Conservation (phyloP, 2,329 filamentous ascomycete species). For the Laburnicola sp. region DNA sequence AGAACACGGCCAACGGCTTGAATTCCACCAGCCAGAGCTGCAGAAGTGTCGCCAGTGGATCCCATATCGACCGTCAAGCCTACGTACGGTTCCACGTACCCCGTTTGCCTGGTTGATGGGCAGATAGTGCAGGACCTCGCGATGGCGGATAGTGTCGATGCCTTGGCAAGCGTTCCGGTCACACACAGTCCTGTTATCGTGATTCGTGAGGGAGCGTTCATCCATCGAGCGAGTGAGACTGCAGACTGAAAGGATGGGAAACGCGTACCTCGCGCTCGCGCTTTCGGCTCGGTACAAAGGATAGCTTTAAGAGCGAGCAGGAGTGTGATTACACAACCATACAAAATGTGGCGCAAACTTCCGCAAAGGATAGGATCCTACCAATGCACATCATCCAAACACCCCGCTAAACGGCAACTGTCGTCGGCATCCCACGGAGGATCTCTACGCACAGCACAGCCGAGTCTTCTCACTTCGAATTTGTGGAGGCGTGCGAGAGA, state of each 20-base stretch:
- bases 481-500: neutral
- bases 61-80: no score
- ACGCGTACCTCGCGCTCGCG: neutral
- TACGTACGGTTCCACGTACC: neutral
- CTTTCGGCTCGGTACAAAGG: neutral
- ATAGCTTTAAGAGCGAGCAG: neutral
- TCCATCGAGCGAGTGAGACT: neutral
- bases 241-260: neutral
- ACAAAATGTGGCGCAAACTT: neutral
- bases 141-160: neutral
- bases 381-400: neutral
- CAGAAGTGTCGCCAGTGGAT: neutral
- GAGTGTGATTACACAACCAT: neutral
- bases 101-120: conserved; percentile 8
- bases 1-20: neutral
- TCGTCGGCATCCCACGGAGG: no score
- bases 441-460: no score
- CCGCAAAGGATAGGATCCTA: neutral
- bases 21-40: neutral
- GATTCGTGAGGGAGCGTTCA: neutral
- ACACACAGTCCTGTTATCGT: neutral
- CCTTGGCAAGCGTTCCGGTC: neutral
- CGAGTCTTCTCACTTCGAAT: neutral
- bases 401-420: no score
- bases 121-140: neutral